Evolutionary conservation across 768 basidiomycete species (phyloP), one percentile per base, ranked within the genome.

Genomic region (Tylopilus subfusipes): DNA sequence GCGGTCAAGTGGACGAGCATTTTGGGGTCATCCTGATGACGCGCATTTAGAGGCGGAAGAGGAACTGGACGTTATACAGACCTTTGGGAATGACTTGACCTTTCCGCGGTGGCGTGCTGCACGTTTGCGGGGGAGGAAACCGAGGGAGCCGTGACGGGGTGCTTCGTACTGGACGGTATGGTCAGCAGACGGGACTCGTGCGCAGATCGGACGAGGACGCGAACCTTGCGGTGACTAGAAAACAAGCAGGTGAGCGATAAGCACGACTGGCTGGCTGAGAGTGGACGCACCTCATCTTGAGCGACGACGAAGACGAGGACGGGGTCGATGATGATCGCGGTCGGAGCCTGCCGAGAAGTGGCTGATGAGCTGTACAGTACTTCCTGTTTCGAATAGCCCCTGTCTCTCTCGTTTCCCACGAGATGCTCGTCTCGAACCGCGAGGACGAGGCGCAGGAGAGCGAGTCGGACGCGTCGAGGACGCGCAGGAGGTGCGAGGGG

Each of bases 31-130:
- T 99, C 97, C 96, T 97, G 63, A 44, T 52, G 46, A 21, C 31
- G 25, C 18, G 27, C 14, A 51, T 34, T 57, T 16, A 68, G 55
- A 29, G n/a, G 33, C 34, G 44, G n/a, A 46, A 34, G 42, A 19
- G n/a, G 39, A 42, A 31, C 22, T 0, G 36, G 2, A 30, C 3
- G 11, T 4, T 9, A 8, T 33, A 66, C 85, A 56, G 59, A 93
- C 95, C 87, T 86, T 94, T 70, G 97, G 97, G 88, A 98, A 99
- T 61, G 94, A 85, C 85, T 99, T 99, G 76, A 98, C 94, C 82
- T 94, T 95, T 74, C 96, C 96, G 66, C 96, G 88, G 78, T 98
- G 96, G 71, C 96, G 88, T 62, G 96, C 94, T 53, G 96, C 82
- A 69, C 96, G 86, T 80, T 99, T 98, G 72, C 90, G 85, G 68